Base-by-base conservation (phyloP, 2,329 filamentous ascomycete species). In the Fusarium floridanum region DNA sequence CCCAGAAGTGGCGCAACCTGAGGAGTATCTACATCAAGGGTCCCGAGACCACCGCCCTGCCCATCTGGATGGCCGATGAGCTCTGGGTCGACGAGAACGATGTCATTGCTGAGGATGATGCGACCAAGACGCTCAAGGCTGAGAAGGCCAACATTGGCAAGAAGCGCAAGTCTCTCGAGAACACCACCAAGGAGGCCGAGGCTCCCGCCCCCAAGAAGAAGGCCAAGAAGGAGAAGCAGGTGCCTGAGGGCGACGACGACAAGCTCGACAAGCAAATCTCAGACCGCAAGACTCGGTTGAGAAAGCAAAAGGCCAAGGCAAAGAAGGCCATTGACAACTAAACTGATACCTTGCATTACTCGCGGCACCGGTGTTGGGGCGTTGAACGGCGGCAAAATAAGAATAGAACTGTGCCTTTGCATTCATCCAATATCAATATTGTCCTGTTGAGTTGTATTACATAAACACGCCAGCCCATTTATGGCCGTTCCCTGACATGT, bases 31-130 rank as follows among this genome's bases (percentile, higher is more conserved):
- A 97, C 83, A 88, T 99, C 87, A 99, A 98, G 88, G 94, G 95
- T 4, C 93, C 94, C 32, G 91, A 94, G 80, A 98, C 96, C 6
- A 93, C 92, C 71, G 93, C 96, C 10, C 88, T 99, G 80, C 97
- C 97, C n/a, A 92, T 99, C 81, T 99, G 95, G 94, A 86, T 98
- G 81, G 94, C 96, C 6, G 93, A 95, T 77, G 95, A 98, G 87
- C 88, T 99, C 74, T 99, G 97, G 95, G 84, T 92, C 17, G 94
- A 97, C 75, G 90, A 92, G 70, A 88, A 91, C 71, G 92, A 94
- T 72, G 90, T 93, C 80, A 91, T 98, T 8, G 86, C 97, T 39
- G 85, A 88, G 73, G 86, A 88, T 41, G 85, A 87, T 68, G 87
- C 87, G 76, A 80, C 85, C 77, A 87, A 86, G 82, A 84, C 85